These are phyloP conservation scores for Jacaranda copaia DNA, from an alignment of 257 asterid species.

Conservation along the genomic window DNA sequence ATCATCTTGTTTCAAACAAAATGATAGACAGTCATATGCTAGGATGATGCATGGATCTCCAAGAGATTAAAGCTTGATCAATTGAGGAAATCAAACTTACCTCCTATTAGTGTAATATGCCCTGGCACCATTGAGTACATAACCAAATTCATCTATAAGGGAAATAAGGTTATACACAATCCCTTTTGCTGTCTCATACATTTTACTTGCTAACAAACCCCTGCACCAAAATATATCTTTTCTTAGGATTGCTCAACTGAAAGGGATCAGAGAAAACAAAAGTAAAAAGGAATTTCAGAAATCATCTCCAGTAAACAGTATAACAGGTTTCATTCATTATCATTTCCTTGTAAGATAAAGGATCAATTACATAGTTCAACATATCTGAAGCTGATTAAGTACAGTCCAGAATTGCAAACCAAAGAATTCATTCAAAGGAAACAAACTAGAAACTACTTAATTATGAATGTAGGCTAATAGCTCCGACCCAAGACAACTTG, in stretches of 20 bases:
- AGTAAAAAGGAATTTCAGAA: background rate
- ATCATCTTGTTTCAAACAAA: too few relatives aligned
- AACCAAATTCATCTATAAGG: slow-evolving; percentile 67
- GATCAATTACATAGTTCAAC: background rate
- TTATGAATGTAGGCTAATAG: too few relatives aligned
- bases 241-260: slow-evolving; percentile 22
- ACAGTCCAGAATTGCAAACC: background rate
- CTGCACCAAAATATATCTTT: slow-evolving; percentile 48
- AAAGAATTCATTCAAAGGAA: background rate
- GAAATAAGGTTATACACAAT: slow-evolving; percentile 83
- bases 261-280: background rate
- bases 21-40: too few relatives aligned
- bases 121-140: slow-evolving; percentile 92
- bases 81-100: slow-evolving; percentile 37
- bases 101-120: slow-evolving; percentile 92
- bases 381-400: background rate
- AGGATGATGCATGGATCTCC: too few relatives aligned
- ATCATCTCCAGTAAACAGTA: background rate
- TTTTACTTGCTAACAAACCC: slow-evolving; percentile 88
- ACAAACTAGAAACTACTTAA: background rate
- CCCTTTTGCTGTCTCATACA: slow-evolving; percentile 91
- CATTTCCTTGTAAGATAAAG: too few relatives aligned
- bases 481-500: background rate
- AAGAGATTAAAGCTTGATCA: too few relatives aligned
- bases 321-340: background rate